These are phyloP conservation scores for Gnomoniopsis sp. DNA, from an alignment of 2,329 filamentous ascomycete genomes.

Conservation along the genomic window DNA sequence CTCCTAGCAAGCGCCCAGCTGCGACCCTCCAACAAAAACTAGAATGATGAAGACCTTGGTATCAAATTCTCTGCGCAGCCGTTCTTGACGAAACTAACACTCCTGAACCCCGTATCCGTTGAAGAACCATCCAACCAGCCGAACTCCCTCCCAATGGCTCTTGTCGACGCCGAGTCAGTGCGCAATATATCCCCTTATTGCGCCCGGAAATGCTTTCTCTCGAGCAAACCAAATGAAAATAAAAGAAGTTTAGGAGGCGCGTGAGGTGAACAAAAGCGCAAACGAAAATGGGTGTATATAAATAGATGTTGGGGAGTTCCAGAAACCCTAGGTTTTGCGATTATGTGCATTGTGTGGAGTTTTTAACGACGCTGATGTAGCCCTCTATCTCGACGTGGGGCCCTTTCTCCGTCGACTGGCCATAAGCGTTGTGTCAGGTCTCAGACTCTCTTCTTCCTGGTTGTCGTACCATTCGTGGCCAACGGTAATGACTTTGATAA, in stretches of 20 bases:
- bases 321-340: too few species aligned
- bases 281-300: not conserved
- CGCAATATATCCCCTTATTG: not conserved
- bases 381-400: slow-evolving; percentile 22
- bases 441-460: slow-evolving; percentile 27
- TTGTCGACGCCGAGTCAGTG: not conserved
- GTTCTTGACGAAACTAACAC: not conserved
- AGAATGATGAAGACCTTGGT: not conserved
- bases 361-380: slow-evolving; percentile 21
- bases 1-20: too few species aligned
- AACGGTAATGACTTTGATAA: slow-evolving; percentile 66
- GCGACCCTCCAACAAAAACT: too few species aligned
- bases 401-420: slow-evolving; percentile 34
- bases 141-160: not conserved
- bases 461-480: slow-evolving; percentile 63
- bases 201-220: not conserved
- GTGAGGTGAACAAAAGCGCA: not conserved
- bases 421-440: slow-evolving; percentile 30
- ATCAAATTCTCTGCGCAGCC: not conserved
- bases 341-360: not conserved
- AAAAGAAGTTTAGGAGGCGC: not conserved
- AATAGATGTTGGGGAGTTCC: not conserved
- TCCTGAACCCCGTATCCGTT: not conserved
- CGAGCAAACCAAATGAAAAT: not conserved
- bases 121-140: not conserved